Percentiles rank a stretch among this genome's conserved stretches.
phyloP scores from a whole-genome alignment of 2,329 filamentous ascomycete species.

The Sclerotinia minor region DNA sequence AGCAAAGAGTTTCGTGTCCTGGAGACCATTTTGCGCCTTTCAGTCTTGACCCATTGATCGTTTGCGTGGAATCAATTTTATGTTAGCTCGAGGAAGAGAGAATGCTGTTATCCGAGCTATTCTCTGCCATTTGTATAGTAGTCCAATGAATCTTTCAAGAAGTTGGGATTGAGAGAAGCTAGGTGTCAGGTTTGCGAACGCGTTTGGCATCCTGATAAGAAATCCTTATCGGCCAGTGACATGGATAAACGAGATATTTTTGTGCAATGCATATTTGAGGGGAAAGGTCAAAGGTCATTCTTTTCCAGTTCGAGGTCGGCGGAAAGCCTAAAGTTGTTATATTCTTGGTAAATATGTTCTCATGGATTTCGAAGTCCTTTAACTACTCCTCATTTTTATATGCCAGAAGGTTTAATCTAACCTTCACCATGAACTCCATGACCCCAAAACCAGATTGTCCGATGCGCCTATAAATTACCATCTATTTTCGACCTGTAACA shows the following conservation, averaged over 20 bases:
- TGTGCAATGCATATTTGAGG: conserved; percentile 6
- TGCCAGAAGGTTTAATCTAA: background rate
- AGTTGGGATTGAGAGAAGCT: conserved; percentile 16
- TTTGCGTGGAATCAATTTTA: background rate
- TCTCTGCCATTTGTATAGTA: conserved; percentile 16
- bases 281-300: conserved; percentile 6
- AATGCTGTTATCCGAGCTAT: background rate
- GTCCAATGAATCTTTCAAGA: conserved; percentile 2
- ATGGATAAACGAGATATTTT: conserved; percentile 10
- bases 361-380: background rate
- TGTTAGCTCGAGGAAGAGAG: background rate
- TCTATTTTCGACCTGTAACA: background rate
- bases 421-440: conserved; percentile 26
- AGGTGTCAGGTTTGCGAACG: conserved; percentile 23
- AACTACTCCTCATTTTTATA: conserved; percentile 4
- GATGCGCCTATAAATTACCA: conserved; percentile 15
- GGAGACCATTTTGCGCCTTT: conserved; percentile 34
- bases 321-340: background rate
- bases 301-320: background rate
- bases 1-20: conserved; percentile 46
- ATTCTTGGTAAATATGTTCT: conserved; percentile 9
- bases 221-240: conserved; percentile 25
- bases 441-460: conserved; percentile 11
- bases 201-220: conserved; percentile 26
- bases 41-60: conserved; percentile 21